A percentile compares a stretch with the other conserved stretches of the same genome.
phyloP scores from a whole-genome alignment of 1,139 yeast species.

The Kodamaea derodonti region DNA sequence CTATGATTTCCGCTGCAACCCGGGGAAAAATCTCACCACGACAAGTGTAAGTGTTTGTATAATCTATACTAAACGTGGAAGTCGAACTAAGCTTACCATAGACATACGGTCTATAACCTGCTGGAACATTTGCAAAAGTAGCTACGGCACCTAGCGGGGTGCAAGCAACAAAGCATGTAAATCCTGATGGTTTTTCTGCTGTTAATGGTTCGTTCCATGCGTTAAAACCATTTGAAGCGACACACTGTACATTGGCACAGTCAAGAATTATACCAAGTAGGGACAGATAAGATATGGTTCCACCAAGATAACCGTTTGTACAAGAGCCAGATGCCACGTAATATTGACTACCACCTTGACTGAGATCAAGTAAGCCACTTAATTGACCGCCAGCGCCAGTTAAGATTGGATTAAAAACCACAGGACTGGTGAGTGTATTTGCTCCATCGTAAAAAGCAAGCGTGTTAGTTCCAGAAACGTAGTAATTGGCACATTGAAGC shows the following conservation, averaged over 20 bases:
- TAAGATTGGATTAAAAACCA: no score
- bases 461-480: background rate
- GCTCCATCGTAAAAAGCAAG: background rate
- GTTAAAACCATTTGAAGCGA: background rate
- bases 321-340: background rate
- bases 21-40: conserved; percentile 2
- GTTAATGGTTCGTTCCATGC: background rate
- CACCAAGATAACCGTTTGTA: background rate
- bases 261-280: background rate
- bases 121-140: conserved; percentile 21
- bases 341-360: background rate
- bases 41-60: conserved; percentile 16
- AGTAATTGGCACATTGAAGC: background rate
- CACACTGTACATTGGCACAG: background rate
- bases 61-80: conserved; percentile 1
- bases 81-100: conserved; percentile 13
- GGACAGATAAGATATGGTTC: background rate
- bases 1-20: background rate
- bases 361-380: no score
- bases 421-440: no score
- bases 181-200: background rate
- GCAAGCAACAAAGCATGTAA: background rate
- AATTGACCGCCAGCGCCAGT: no score
- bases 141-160: conserved; percentile 1
- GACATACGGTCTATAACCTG: conserved; percentile 29